These are phyloP conservation scores for Radiomyces spectabilis DNA, from an alignment of 192 early-diverging fungal species.

Conservation along the genomic window DNA sequence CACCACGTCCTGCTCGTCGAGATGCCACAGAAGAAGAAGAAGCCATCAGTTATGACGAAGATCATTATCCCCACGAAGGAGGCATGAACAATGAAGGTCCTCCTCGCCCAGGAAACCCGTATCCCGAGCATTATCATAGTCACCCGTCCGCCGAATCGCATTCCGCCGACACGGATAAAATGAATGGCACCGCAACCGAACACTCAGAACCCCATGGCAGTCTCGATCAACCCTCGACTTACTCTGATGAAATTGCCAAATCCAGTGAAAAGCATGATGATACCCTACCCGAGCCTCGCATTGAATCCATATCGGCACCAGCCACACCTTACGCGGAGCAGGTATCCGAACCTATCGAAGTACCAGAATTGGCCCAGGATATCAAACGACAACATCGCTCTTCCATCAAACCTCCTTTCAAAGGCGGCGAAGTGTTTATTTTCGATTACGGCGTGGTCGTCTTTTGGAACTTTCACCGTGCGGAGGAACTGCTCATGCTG, in stretches of 20 bases:
- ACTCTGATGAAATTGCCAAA: no score
- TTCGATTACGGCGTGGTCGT: conserved; percentile 54
- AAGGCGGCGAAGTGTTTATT: conserved; percentile 49
- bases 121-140: background rate
- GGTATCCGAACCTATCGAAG: no score
- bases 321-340: no score
- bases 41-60: conserved; percentile 23
- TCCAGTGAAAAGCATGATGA: no score
- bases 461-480: conserved; percentile 52
- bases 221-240: no score
- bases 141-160: background rate
- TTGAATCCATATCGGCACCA: no score
- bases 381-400: no score
- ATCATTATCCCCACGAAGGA: conserved; percentile 12
- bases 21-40: conserved; percentile 2
- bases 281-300: no score
- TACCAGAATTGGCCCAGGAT: no score
- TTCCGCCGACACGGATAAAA: background rate
- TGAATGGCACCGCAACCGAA: no score
- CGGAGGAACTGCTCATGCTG: conserved; percentile 41
- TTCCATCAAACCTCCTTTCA: conserved; percentile 29
- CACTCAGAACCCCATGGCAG: no score
- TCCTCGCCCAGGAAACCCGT: conserved; percentile 5
- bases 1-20: background rate
- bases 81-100: background rate